These are phyloP conservation scores for Hypsizygus marmoreus DNA, from an alignment of 768 basidiomycete genomes.

Conservation along the genomic window DNA sequence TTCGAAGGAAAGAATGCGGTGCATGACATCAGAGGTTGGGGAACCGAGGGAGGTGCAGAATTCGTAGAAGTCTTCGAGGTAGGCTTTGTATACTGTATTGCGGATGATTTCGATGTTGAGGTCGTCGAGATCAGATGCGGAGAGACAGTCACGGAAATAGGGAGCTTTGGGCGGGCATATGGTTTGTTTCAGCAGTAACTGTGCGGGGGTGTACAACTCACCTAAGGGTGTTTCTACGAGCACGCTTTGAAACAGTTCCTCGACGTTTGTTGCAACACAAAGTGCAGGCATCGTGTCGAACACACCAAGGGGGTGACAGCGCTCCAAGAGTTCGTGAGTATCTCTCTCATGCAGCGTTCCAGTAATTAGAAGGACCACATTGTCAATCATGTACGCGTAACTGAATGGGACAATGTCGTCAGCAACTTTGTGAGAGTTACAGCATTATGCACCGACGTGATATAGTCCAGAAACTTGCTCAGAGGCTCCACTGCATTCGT, in stretches of 20 bases:
- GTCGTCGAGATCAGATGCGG: slow-evolving; percentile 95
- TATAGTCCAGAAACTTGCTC: slow-evolving; percentile 93
- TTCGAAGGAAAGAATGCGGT: slow-evolving; percentile 89
- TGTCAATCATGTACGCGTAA: slow-evolving; percentile 99
- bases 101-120: slow-evolving; percentile 99
- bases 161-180: slow-evolving; percentile 54
- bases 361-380: slow-evolving; percentile 95
- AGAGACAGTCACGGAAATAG: slow-evolving; percentile 95
- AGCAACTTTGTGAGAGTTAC: background rate
- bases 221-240: slow-evolving; percentile 97
- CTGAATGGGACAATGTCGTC: slow-evolving; percentile 41
- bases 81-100: slow-evolving; percentile 98
- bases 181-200: too few species aligned
- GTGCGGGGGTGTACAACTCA: too few species aligned
- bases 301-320: slow-evolving; percentile 95
- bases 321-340: slow-evolving; percentile 92
- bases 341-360: slow-evolving; percentile 97
- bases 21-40: slow-evolving; percentile 92
- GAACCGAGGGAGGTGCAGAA: slow-evolving; percentile 79
- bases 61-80: slow-evolving; percentile 94
- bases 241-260: slow-evolving; percentile 95
- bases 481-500: slow-evolving; percentile 91
- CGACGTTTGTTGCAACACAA: slow-evolving; percentile 98
- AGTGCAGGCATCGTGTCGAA: slow-evolving; percentile 99
- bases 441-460: slow-evolving; percentile 69